Base-by-base conservation (phyloP, 139 green algal species). In the Chlorella sp. region DNA sequence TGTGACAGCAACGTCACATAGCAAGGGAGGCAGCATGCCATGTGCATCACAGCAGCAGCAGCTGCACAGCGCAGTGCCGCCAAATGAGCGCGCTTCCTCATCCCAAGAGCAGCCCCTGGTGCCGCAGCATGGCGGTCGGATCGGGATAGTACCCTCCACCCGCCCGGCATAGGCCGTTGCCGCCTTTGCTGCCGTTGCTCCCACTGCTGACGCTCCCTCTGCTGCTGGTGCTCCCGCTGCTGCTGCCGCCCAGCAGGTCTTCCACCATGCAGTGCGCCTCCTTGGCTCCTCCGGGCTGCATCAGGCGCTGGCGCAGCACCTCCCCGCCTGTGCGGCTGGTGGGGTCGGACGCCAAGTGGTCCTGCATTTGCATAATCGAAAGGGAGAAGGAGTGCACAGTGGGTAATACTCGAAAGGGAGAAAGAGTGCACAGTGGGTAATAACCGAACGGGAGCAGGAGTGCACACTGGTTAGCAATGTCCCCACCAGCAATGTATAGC, bases 291-390 rank as follows among this genome's bases (percentile, higher is more conserved):
- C 87, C 87, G 1, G 87, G 76, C 71, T 83, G 48, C 73, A 93
- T 42, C 88, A 93, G 66, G 26, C 57, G 48, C 37, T 64, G 79
- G 39, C 84, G 86, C 83, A 93, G 88, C 83, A 88, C 39, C 78
- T 89, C 81, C 11, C 88, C 88, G 12, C 83, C 88, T 32, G 64
- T 57, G 14, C 78, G 30, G 40, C 87, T 61, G n/a, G 32, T 34
- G n/a, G 93, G 94, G 84, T 96, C 94, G 2, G 82, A 90, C 26
- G 81, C 88, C 24, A 97, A 91, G n/a, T 92, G 82, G 34, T 85
- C 76, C 26, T 92, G 79, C 79, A 37, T 12, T 5, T 57, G 11
- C 2, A 71, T 14, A 12, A 71, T 2, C 11, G 48, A 57, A 57
- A 57, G 5, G 48, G 9, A 16, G 48, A 57, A 57, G 48, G 48